phyloP scores from a whole-genome alignment of 495 filamentous ascomycete species.

The Immersiella caudata region DNA sequence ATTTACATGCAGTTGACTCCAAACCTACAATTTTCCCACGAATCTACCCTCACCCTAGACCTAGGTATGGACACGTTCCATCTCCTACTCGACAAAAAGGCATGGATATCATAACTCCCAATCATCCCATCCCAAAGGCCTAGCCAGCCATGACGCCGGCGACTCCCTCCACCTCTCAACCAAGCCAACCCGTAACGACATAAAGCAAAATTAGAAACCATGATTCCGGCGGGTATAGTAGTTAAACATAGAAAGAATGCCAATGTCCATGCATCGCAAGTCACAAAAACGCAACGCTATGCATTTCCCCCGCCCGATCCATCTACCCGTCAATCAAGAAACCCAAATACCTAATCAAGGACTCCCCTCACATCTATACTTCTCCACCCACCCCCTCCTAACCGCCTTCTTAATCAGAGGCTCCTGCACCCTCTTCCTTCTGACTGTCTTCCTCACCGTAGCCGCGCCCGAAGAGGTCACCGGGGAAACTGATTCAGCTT shows the following conservation, averaged over 20 bases:
- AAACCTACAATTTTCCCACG: too few relatives aligned
- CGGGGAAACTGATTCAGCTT: not conserved
- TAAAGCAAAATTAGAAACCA: not conserved
- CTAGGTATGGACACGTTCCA: too few relatives aligned
- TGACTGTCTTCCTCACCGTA: not conserved
- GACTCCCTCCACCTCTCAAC: not conserved
- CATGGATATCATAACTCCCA: not conserved
- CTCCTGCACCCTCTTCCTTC: not conserved
- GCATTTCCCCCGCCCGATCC: not conserved
- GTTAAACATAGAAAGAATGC: not conserved
- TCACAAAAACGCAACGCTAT: slow-evolving; percentile 2
- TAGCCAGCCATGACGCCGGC: not conserved
- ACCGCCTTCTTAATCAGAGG: not conserved
- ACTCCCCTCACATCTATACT: slow-evolving; percentile 5
- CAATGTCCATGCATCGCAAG: not conserved
- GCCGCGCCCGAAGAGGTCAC: not conserved
- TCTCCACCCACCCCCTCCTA: slow-evolving; percentile 5
- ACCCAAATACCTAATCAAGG: not conserved
- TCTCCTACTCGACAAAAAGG: too few relatives aligned
- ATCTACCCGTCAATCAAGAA: too few relatives aligned
- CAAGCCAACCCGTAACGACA: not conserved
- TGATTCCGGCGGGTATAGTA: slow-evolving; percentile 7
- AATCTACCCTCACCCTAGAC: too few relatives aligned
- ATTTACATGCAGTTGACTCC: too few relatives aligned
- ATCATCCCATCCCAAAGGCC: not conserved